Evolutionary conservation across 371 early-diverging fungal species (phyloP).

Genomic region (Capillidium heterosporum): DNA sequence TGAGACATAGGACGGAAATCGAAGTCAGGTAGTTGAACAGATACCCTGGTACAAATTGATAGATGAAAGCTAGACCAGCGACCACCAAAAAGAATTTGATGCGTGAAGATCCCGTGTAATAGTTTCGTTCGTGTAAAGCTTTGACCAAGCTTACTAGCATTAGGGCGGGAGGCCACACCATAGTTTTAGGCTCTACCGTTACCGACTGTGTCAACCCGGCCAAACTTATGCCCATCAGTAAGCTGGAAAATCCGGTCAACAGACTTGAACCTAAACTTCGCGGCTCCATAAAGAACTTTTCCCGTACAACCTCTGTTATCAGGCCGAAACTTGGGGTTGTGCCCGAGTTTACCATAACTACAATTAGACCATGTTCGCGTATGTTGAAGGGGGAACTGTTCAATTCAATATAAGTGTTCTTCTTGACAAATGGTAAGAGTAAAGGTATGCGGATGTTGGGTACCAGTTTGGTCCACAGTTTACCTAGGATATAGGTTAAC

Average conservation of each 20-base stretch:
- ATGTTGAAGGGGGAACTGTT: background rate
- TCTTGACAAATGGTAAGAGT: background rate
- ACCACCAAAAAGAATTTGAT: conserved; percentile 20
- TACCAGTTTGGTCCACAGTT: background rate
- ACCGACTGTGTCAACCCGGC: conserved; percentile 39
- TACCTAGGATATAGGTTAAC: background rate
- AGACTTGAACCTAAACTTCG: background rate
- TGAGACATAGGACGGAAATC: conserved; percentile 19
- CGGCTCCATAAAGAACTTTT: background rate
- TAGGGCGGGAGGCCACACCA: conserved; percentile 57
- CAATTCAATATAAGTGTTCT: too few relatives aligned
- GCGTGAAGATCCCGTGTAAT: conserved; percentile 8
- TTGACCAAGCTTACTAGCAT: conserved; percentile 51
- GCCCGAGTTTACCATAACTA: background rate
- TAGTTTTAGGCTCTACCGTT: conserved; percentile 43
- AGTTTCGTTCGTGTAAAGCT: conserved; percentile 33
- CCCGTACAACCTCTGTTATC: background rate
- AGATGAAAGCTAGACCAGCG: conserved; percentile 19
- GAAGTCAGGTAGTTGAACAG: conserved; percentile 30
- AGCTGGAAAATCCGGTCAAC: background rate
- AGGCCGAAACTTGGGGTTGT: background rate
- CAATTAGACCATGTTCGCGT: background rate
- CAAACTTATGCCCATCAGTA: conserved; percentile 54
- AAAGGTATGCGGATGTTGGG: background rate
- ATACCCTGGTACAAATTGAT: conserved; percentile 34